A percentile compares a stretch with the other conserved stretches of the same genome.
phyloP scores from a whole-genome alignment of 345 rosid genomes.

The Firmiana major region DNA sequence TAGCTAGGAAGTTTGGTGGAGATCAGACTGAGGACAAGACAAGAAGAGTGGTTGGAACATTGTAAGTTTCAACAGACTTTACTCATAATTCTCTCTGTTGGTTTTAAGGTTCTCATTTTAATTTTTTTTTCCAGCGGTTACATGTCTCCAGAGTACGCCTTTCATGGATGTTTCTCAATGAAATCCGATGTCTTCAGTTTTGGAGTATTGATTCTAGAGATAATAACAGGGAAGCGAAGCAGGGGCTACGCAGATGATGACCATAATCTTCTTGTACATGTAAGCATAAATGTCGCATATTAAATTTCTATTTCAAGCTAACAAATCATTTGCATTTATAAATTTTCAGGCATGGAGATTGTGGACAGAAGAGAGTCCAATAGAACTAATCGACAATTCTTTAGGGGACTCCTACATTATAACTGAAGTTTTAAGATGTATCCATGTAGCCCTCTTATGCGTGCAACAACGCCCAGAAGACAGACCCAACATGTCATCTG shows the following conservation, averaged over 20 bases:
- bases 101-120: neutral
- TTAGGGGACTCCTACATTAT: too few species aligned
- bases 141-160: constrained; percentile 14
- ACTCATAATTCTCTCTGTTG: neutral
- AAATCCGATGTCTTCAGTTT: constrained; percentile 17
- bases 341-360: too few species aligned
- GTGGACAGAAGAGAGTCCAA: too few species aligned
- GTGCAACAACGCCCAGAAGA: constrained; percentile 26
- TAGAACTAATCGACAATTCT: too few species aligned
- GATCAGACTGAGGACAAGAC: constrained; percentile 31
- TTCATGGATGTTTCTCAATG: neutral
- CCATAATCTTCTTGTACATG: constrained; percentile 1
- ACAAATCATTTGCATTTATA: neutral
- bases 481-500: constrained; percentile 29
- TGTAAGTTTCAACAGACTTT: constrained; percentile 27
- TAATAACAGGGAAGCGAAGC: constrained; percentile 5
- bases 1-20: constrained; percentile 27
- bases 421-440: constrained; percentile 20
- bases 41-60: constrained; percentile 42
- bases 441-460: constrained; percentile 31
- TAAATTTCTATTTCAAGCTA: neutral
- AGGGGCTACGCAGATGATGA: constrained; percentile 9
- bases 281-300: neutral
- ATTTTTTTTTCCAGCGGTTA: neutral
- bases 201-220: neutral